Evolutionary conservation across 1,284 basidiomycete genomes (phyloP), one percentile per base, ranked within the genome.

Genomic region (Athelia psychrophila): DNA sequence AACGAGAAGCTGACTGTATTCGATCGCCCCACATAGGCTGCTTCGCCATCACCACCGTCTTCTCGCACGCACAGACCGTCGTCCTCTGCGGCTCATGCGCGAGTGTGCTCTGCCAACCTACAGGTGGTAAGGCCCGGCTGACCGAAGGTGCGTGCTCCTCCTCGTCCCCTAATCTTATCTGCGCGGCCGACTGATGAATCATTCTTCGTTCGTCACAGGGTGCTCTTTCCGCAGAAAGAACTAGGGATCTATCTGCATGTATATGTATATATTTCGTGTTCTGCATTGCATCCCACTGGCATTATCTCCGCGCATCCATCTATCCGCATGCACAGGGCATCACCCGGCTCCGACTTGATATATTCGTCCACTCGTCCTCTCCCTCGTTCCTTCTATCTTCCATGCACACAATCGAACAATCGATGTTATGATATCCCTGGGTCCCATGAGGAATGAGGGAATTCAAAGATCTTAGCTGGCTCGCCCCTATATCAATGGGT

Each of bases 81-180:
- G 94, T 96, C 46, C 75, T 92, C 59, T 99, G 96, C 76, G 86
- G 86, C 59, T 90, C 93, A 51, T 99, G 96, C 83, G 86, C 92
- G 56, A 93, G 89, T 65, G 93, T 98, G 57, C 82, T 99, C 61
- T 98, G 94, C 84, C 96, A 98, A 75, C 97, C 97, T 52, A 98
- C 95, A 54, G 96, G 96, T 81, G 96, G 96, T 80, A 98, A 92
- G 83, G 96, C 95, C 65, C 88, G 95, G 72, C 78, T 99, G 75
- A 98, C 95, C 59, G 96, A 98, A 80, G 97, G 95, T 97, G 68
- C 64, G 89, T 80, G 35, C 22, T 51, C n/a, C n/a, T n/a, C n/a
- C n/a, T n/a, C n/a, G n/a, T 30, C 27, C 13, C 27, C 13, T 30
- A 30, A 30, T 30, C 27, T 13, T 13, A 30, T 55, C 47, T 59